Conservation (phyloP, 768 basidiomycete genomes). For the Pholiota microspora region DNA sequence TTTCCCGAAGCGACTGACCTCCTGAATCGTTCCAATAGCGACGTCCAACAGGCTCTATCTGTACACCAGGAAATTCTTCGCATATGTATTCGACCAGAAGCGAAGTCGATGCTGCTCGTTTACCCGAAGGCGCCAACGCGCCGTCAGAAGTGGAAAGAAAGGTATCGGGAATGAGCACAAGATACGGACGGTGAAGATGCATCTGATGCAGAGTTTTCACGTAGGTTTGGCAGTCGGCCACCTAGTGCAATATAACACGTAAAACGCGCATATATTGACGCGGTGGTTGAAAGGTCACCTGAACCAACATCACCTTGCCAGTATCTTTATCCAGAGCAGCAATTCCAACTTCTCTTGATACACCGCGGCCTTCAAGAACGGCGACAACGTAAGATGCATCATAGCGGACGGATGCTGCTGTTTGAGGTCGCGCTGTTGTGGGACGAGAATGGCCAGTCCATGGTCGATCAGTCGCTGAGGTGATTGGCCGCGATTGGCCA, state of each 20-base stretch:
- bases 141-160: constrained; percentile 62
- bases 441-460: constrained; percentile 61
- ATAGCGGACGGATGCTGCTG: constrained; percentile 53
- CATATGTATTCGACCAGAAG: constrained; percentile 69
- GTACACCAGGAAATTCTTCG: constrained; percentile 69
- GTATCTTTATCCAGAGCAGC: constrained; percentile 83
- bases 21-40: constrained; percentile 85
- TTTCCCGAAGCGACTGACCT: constrained; percentile 47
- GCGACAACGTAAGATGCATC: constrained; percentile 68
- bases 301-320: constrained; percentile 72
- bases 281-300: constrained; percentile 44
- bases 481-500: constrained; percentile 9
- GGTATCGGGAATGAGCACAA: constrained; percentile 82
- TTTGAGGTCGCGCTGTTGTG: constrained; percentile 61
- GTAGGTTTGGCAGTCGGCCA: constrained; percentile 85
- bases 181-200: constrained; percentile 68
- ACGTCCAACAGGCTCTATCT: constrained; percentile 69
- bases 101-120: constrained; percentile 47
- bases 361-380: constrained; percentile 72
- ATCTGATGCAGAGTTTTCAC: constrained; percentile 87
- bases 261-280: constrained; percentile 6
- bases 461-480: constrained; percentile 30
- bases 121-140: constrained; percentile 40
- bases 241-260: constrained; percentile 34
- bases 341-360: constrained; percentile 83